Conservation (phyloP, 83 land plant genomes). For the Thuja plicata region DNA sequence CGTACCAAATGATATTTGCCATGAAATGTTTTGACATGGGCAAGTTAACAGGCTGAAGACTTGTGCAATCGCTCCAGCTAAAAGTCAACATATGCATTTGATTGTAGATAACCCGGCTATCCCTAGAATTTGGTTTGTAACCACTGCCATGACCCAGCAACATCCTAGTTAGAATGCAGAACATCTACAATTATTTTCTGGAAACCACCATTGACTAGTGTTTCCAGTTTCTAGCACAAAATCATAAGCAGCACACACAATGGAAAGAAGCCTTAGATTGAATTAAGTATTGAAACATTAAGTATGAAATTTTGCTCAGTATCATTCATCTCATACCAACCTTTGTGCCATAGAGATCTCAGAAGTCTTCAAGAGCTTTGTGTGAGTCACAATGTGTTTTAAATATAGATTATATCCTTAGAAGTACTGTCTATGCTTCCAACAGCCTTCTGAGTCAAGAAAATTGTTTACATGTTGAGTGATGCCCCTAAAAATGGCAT, state of each 20-base stretch:
- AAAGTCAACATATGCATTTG: neutral
- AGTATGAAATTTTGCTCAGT: too few relatives aligned
- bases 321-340: neutral
- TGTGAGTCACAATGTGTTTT: neutral
- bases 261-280: neutral
- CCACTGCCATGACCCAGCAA: neutral
- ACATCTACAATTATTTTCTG: neutral
- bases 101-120: neutral
- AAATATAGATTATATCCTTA: neutral
- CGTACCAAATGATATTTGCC: neutral
- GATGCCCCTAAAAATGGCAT: neutral
- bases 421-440: neutral
- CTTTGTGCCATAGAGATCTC: neutral
- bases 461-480: neutral
- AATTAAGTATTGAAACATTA: too few relatives aligned
- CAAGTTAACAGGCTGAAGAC: neutral
- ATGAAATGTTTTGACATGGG: neutral
- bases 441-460: neutral
- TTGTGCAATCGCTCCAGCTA: neutral
- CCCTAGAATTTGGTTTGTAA: neutral
- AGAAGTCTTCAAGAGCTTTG: neutral
- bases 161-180: neutral
- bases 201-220: neutral
- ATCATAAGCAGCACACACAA: neutral
- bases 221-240: too few relatives aligned